phyloP scores from a whole-genome alignment of 768 basidiomycete genomes.

The Leccinum obscurum region DNA sequence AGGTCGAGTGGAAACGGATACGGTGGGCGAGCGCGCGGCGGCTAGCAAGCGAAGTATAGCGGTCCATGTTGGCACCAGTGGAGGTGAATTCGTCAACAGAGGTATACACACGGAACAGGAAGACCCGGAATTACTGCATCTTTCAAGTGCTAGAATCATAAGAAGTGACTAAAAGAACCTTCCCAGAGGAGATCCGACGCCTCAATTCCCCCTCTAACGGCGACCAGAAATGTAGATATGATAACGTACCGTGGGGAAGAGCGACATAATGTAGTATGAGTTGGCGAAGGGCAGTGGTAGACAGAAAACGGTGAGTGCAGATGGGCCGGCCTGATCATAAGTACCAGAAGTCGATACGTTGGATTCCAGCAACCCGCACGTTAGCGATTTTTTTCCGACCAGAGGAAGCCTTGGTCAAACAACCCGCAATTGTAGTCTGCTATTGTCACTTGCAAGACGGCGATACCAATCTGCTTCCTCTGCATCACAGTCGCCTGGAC shows the following conservation, averaged over 20 bases:
- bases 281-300: background rate
- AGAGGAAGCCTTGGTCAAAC: too few species aligned
- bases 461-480: too few species aligned
- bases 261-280: background rate
- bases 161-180: conserved; percentile 3
- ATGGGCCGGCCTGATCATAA: too few species aligned
- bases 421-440: too few species aligned
- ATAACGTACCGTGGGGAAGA: background rate
- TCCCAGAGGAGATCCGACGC: background rate
- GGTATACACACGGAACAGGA: background rate
- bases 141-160: background rate
- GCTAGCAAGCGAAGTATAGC: background rate
- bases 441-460: too few species aligned
- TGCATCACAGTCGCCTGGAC: too few species aligned
- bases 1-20: background rate
- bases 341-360: too few species aligned
- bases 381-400: too few species aligned
- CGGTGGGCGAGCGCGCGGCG: background rate
- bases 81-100: background rate
- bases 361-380: too few species aligned
- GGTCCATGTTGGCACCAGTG: background rate
- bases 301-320: too few species aligned
- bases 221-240: background rate
- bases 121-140: background rate
- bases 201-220: conserved; percentile 8